These are phyloP conservation scores for Pseudogymnoascus sp. DNA, from an alignment of 2,329 filamentous ascomycete species.

Conservation along the genomic window DNA sequence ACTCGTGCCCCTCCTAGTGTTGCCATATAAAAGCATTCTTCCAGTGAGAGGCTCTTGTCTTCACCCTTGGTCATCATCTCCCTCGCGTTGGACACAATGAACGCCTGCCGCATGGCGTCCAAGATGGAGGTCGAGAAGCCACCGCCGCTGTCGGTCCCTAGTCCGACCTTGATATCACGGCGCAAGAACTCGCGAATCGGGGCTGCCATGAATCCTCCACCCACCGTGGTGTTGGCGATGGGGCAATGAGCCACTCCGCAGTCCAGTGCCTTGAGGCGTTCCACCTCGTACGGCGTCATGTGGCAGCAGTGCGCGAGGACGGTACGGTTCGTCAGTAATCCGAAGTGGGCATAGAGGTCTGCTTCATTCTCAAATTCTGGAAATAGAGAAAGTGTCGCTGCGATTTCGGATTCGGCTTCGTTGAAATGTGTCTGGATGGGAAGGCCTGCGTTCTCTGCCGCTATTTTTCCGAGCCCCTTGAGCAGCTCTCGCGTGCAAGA, in stretches of 20 bases:
- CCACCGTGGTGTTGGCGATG: constrained; percentile 53
- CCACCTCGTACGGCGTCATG: constrained; percentile 48
- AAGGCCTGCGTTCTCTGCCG: constrained; percentile 37
- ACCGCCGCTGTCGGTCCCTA: constrained; percentile 57
- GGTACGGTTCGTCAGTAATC: constrained; percentile 43
- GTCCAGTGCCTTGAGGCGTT: constrained; percentile 35
- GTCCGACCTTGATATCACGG: constrained; percentile 53
- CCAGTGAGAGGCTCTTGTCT: constrained; percentile 16
- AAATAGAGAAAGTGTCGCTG: constrained; percentile 46
- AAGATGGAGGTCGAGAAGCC: constrained; percentile 53
- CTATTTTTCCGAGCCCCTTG: constrained; percentile 45
- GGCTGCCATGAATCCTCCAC: constrained; percentile 54
- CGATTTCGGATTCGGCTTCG: constrained; percentile 52
- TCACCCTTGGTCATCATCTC: constrained; percentile 34
- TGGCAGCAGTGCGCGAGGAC: constrained; percentile 61
- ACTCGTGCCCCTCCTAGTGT: constrained; percentile 42
- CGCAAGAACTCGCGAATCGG: constrained; percentile 49
- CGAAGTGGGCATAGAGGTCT: constrained; percentile 49
- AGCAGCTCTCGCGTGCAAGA: constrained; percentile 49
- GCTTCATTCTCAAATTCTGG: constrained; percentile 47
- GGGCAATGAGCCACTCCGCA: constrained; percentile 59
- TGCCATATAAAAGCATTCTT: constrained; percentile 38
- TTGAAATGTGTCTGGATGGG: constrained; percentile 61
- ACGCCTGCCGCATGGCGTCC: constrained; percentile 47
- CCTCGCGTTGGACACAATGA: constrained; percentile 42